Evolutionary conservation across 805 yeast genomes (phyloP).

Genomic region (Candida germanica): DNA sequence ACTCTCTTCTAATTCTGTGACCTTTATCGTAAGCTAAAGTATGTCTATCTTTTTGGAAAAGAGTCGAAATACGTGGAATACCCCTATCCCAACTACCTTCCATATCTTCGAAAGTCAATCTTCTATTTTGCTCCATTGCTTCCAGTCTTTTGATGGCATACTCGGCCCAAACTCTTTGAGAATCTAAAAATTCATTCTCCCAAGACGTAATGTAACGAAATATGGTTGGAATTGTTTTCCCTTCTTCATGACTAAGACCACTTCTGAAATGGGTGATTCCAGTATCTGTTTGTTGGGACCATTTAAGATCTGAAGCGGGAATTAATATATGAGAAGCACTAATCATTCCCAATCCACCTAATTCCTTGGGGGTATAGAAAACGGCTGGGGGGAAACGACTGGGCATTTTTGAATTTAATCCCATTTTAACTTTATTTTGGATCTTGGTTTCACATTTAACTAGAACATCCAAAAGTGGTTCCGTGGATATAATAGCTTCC

Average conservation of each 20-base stretch:
- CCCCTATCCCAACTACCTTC: slow-evolving; percentile 98
- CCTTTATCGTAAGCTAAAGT: slow-evolving; percentile 95
- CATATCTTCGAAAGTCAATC: slow-evolving; percentile 87
- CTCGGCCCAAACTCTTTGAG: slow-evolving; percentile 97
- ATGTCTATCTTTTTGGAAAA: slow-evolving; percentile 92
- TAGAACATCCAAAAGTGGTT: slow-evolving; percentile 67
- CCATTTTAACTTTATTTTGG: slow-evolving; percentile 91
- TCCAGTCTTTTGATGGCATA: slow-evolving; percentile 87
- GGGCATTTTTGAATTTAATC: slow-evolving; percentile 97
- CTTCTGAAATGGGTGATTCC: slow-evolving; percentile 93
- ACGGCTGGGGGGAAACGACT: slow-evolving; percentile 98
- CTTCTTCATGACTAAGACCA: slow-evolving; percentile 84
- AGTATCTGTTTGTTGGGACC: slow-evolving; percentile 91
- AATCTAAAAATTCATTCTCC: slow-evolving; percentile 94
- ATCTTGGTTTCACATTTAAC: slow-evolving; percentile 92
- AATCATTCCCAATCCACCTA: slow-evolving; percentile 97
- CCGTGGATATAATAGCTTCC: slow-evolving; percentile 88
- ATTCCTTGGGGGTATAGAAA: slow-evolving; percentile 93
- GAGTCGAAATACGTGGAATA: slow-evolving; percentile 89
- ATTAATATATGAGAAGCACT: slow-evolving; percentile 95
- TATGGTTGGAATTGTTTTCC: slow-evolving; percentile 83
- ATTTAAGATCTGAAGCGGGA: slow-evolving; percentile 86
- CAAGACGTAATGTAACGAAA: slow-evolving; percentile 91
- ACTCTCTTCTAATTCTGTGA: slow-evolving; percentile 77
- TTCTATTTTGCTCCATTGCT: slow-evolving; percentile 79